Conservation (phyloP, 1,284 basidiomycete species). For the Heterobasidion parviporum region DNA sequence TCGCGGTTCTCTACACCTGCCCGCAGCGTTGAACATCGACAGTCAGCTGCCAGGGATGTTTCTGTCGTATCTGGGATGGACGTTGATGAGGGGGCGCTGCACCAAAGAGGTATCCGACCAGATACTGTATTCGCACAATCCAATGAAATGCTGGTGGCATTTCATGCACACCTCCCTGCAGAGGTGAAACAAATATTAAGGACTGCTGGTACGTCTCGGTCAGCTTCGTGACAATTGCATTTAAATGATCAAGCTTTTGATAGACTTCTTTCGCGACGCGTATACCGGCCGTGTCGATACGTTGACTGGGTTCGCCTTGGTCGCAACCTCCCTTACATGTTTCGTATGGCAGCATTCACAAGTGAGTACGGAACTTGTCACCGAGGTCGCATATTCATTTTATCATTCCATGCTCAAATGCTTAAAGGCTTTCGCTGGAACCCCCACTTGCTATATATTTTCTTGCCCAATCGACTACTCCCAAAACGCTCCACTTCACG, state of each 20-base stretch:
- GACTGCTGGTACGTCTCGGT: conserved; percentile 44
- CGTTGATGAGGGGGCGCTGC: conserved; percentile 39
- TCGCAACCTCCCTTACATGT: conserved; percentile 63
- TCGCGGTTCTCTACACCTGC: conserved; percentile 23
- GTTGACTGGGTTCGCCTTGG: conserved; percentile 62
- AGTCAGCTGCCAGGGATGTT: conserved; percentile 21
- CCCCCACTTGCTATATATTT: conserved; percentile 79
- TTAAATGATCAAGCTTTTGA: neutral
- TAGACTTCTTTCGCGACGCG: conserved; percentile 61
- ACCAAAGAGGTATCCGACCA: conserved; percentile 26
- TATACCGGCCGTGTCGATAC: conserved; percentile 68
- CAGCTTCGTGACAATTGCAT: neutral
- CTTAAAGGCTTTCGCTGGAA: conserved; percentile 49
- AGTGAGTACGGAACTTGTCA: conserved; percentile 23
- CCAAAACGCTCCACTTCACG: conserved; percentile 51
- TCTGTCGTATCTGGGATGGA: conserved; percentile 49
- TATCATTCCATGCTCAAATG: neutral
- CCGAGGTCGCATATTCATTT: neutral
- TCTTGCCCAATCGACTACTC: conserved; percentile 46
- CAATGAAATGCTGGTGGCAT: conserved; percentile 57
- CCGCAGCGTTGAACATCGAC: conserved; percentile 8
- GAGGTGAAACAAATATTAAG: conserved; percentile 67
- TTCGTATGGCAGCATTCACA: conserved; percentile 79
- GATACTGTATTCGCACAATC: conserved; percentile 65
- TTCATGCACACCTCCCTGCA: conserved; percentile 62